These are phyloP conservation scores for Amanita thiersii DNA, from an alignment of 768 basidiomycete species.

Conservation along the genomic window DNA sequence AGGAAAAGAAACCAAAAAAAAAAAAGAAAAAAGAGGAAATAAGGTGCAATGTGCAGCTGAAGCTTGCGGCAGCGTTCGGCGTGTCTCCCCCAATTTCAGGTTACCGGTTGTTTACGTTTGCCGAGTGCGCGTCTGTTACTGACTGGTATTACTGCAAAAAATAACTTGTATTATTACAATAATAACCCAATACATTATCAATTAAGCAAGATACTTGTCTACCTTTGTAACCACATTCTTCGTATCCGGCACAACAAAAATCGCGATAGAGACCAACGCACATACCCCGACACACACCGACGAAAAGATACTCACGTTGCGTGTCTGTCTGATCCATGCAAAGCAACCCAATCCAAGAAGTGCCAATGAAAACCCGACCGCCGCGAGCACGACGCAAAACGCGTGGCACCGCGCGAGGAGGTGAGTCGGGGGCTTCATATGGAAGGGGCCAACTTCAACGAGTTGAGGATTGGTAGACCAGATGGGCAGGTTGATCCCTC, in stretches of 20 bases:
- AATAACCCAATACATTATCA: too few relatives aligned
- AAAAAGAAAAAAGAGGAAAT: too few relatives aligned
- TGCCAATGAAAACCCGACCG: conserved; percentile 1
- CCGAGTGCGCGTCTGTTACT: too few relatives aligned
- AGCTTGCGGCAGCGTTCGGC: neutral
- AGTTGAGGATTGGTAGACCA: neutral
- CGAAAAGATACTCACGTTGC: conserved; percentile 1
- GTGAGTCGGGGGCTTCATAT: conserved; percentile 2
- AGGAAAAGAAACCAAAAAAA: too few relatives aligned
- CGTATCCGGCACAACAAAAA: conserved; percentile 1
- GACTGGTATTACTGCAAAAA: too few relatives aligned
- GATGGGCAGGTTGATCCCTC: neutral
- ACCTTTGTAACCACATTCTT: conserved; percentile 5
- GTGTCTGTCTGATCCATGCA: neutral
- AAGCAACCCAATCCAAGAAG: conserved; percentile 4
- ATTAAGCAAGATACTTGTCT: neutral
- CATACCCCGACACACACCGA: conserved; percentile 4
- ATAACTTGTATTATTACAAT: too few relatives aligned
- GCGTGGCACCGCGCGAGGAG: conserved; percentile 4
- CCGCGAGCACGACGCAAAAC: conserved; percentile 3
- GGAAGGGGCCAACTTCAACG: conserved; percentile 5
- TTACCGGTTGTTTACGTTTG: too few relatives aligned
- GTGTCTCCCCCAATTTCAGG: too few relatives aligned
- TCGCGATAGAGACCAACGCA: neutral
- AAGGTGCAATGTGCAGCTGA: too few relatives aligned